Evolutionary conservation across 164 flowering plant species (phyloP), one percentile per base, ranked within the genome.

Genomic region (Vitis rotundifolia): DNA sequence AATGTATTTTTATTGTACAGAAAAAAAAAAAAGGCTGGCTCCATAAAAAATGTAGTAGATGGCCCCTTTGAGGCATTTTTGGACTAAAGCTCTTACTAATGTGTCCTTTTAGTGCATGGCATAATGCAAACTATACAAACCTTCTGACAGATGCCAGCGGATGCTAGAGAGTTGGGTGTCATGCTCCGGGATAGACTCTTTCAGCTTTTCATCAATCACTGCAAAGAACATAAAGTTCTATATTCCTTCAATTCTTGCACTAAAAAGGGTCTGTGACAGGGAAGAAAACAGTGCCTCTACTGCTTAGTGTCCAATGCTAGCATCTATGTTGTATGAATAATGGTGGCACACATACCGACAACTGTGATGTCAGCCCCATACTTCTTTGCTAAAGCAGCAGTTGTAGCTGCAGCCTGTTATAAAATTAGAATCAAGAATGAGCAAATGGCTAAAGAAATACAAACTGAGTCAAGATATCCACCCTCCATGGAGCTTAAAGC

Each of bases 311-410:
- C 37, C 31, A 47, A 49, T 15, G 64, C 37, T 12, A 15, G 26
- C 37, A 61, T 57, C 8, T 3, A 12, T 71, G 49, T 18, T 9
- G 66, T 13, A 52, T 9, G 15, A 56, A 58, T 10, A 61, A 14
- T 63, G 67, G 65, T 11, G 66, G 54, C 29, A 61, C 48, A 66
- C 88, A 79, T 85, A 92, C 98, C 91, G 28, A 92, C 90, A 62
- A 94, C 97, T n/a, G 99, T 94, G 65, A 95, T 90, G 66, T 92
- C 93, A 67, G 98, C 95, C 49, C 96, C 99, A 80, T 90, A 92
- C 77, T 92, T 95, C 81, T 91, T 95, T 19, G 99, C 99, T 78
- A 95, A 80, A 77, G 92, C 84, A 69, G 97, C 87, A 19, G 92
- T 74, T 48, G 99, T 88, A 68, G 93, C 89, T 64, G 89, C 85